Percentiles rank a stretch among this genome's conserved stretches.
Evolutionary conservation across 2,329 filamentous ascomycete genomes (phyloP).

Genomic region (Sarocladium kiliense): DNA sequence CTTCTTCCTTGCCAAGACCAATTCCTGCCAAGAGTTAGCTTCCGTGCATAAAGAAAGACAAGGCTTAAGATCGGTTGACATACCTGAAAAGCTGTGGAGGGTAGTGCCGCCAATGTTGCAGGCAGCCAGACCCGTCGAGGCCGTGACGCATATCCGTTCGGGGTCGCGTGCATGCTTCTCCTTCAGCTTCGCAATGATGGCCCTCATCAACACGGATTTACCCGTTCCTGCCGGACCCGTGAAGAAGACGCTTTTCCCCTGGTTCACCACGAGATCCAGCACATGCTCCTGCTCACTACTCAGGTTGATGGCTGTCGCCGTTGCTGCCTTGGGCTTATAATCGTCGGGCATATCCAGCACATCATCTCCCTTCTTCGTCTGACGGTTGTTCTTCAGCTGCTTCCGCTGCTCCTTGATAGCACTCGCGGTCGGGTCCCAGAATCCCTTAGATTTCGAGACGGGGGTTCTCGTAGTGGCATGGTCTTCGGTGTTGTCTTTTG

Average conservation of each 20-base stretch:
- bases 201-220: conserved; percentile 91
- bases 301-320: conserved; percentile 56
- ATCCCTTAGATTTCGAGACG: conserved; percentile 29
- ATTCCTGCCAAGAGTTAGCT: conserved; percentile 45
- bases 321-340: conserved; percentile 35
- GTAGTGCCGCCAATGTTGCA: conserved; percentile 97
- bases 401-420: conserved; percentile 74
- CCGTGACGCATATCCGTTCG: conserved; percentile 86
- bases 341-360: conserved; percentile 31
- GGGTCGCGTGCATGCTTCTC: conserved; percentile 71
- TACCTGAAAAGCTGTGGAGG: conserved; percentile 86
- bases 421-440: conserved; percentile 72
- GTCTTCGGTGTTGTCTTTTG: conserved; percentile 19
- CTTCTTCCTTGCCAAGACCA: conserved; percentile 86
- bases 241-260: conserved; percentile 90
- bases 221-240: conserved; percentile 95
- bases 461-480: conserved; percentile 21
- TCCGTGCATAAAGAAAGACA: too few species aligned
- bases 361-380: conserved; percentile 32
- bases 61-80: background rate
- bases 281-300: conserved; percentile 85
- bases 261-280: conserved; percentile 72
- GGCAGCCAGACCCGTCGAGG: conserved; percentile 90
- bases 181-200: conserved; percentile 79
- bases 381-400: conserved; percentile 54